Percentiles rank a stretch among this genome's conserved stretches.
Conservation (phyloP, 164 flowering plant species). For the Tinospora cordifolia region DNA sequence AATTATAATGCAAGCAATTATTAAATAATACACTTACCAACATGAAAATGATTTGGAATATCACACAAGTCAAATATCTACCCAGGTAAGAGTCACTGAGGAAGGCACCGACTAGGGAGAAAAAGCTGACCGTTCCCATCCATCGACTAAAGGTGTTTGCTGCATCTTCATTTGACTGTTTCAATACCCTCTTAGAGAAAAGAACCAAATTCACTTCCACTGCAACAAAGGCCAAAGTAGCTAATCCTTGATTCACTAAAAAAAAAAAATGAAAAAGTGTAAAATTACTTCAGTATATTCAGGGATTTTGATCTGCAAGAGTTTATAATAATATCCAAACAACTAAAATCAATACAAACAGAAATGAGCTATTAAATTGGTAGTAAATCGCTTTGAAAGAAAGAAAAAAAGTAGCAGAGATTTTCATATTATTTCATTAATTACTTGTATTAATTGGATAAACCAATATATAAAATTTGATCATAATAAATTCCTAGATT, state of each 20-base stretch:
- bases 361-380: too few species aligned
- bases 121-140: conserved; percentile 45
- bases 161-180: conserved; percentile 53
- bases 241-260: conserved; percentile 49
- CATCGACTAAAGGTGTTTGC: conserved; percentile 48
- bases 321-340: too few species aligned
- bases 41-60: conserved; percentile 34
- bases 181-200: conserved; percentile 38
- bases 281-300: background rate
- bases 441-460: too few species aligned
- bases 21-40: conserved; percentile 31
- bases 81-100: conserved; percentile 62
- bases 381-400: too few species aligned
- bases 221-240: conserved; percentile 42
- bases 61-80: conserved; percentile 40
- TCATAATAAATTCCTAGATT: too few species aligned
- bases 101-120: conserved; percentile 47
- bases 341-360: too few species aligned
- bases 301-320: too few species aligned
- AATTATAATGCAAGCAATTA: background rate
- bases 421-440: too few species aligned
- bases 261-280: background rate
- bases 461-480: too few species aligned
- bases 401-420: too few species aligned
- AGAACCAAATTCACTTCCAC: conserved; percentile 54